These are phyloP conservation scores for Flammula alnicola DNA, from an alignment of 1,284 basidiomycete species.

Conservation along the genomic window DNA sequence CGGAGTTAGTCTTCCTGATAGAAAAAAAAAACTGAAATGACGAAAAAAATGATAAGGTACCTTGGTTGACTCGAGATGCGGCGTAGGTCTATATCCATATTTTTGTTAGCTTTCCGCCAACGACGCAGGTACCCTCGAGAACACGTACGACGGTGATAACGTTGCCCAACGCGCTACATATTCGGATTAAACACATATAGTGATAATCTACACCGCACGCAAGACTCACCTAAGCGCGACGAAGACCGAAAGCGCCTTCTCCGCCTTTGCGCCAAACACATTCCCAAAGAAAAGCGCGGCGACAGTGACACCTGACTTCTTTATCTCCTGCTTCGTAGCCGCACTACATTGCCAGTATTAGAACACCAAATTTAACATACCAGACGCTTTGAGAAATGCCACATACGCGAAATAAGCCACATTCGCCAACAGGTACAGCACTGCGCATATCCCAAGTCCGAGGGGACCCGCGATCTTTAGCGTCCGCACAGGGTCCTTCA, in stretches of 20 bases:
- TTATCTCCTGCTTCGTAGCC: slow-evolving; percentile 49
- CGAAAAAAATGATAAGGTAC: slow-evolving; percentile 24
- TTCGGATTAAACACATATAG: neutral
- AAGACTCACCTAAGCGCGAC: slow-evolving; percentile 51
- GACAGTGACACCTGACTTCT: slow-evolving; percentile 49
- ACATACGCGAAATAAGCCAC: slow-evolving; percentile 53
- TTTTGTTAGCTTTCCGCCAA: too few relatives aligned
- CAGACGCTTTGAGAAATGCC: neutral
- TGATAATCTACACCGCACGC: neutral
- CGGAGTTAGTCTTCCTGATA: neutral
- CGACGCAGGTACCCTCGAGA: too few relatives aligned
- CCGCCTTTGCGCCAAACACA: slow-evolving; percentile 53
- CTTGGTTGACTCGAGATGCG: slow-evolving; percentile 51
- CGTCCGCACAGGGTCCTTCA: slow-evolving; percentile 53
- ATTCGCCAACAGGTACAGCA: slow-evolving; percentile 56
- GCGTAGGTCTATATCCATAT: too few relatives aligned
- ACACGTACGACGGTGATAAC: slow-evolving; percentile 32
- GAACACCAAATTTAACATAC: neutral
- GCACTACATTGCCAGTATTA: slow-evolving; percentile 28
- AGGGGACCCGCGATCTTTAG: slow-evolving; percentile 60
- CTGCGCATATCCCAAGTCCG: slow-evolving; percentile 49
- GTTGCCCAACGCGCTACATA: slow-evolving; percentile 31
- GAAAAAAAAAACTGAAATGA: neutral
- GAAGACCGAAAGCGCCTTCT: slow-evolving; percentile 53
- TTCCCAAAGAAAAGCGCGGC: slow-evolving; percentile 59